Base-by-base conservation (phyloP, 2,329 filamentous ascomycete genomes). In the Canariomyces notabilis region DNA sequence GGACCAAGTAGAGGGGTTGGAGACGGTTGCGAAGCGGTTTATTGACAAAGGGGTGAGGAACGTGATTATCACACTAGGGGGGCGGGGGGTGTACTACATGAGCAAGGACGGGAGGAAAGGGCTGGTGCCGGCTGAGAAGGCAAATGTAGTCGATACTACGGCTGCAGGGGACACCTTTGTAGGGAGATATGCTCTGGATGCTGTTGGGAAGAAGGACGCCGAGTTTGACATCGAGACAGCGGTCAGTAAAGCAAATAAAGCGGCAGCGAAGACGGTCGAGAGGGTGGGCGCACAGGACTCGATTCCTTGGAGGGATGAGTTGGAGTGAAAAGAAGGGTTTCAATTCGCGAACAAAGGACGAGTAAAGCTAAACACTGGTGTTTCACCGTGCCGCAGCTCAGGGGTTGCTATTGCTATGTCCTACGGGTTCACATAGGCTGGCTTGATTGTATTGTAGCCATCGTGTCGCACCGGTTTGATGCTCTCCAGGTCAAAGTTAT, bases 141-240 rank as follows among this genome's bases (percentile, higher is more conserved):
- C 88, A 4, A 68, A 64, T 16, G 91, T 97, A 2, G 80, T 96
- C 4, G 91, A 97, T 64, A 97, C 91, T 1, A 97, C 91, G 6
- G 91, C 86, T 2, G 93, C 93, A 5, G 91, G 91, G 0, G 91
- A 97, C 64, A 96, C 91, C 0, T 96, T 96, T 68, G 87, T 94
- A 5, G 91, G 93, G 2, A 85, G 81, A 18, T 95, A 95, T 64
- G 86, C 88, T 2, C 79, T 93, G 20, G 79, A 82, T 47, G 76
- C 85, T 22, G 87, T 87, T 32, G 62, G 53, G 29, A 51, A 49
- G 35, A 55, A 46, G 21, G 57, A 49, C 20, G 58, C 46, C 11
- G 50, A 48, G 11, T 77, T 80, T 47, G 72, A 77, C 47, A 73
- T 85, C 36, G 76, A 76, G 48, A 70, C 72, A 1, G 81, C 84